Base-by-base conservation (phyloP, 2,329 filamentous ascomycete species). In the Epichloe elymi region DNA sequence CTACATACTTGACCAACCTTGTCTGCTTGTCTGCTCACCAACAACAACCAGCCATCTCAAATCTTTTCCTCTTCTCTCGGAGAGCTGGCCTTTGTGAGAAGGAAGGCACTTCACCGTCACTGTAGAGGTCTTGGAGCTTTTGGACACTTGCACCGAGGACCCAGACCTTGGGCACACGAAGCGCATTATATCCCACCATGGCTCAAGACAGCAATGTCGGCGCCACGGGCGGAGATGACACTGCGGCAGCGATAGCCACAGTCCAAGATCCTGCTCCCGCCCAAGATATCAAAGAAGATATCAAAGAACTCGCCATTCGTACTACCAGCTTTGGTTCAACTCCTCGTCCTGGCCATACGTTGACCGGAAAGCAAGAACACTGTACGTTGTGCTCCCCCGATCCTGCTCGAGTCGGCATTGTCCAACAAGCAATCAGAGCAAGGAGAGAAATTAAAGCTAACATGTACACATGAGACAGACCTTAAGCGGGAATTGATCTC, bases 331-430 rank as follows among this genome's bases (percentile, higher is more conserved):
- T 56, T 54, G 60, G 57, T 51, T 57, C 56, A 37, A 56, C 60
- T n/a, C 63, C 68, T 51, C 66, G 71, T 46, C 63, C 69, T 3
- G 72, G 70, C 41, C 74, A 78, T 54, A 59, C 70, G 5, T 71
- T 98, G 64, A 95, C 90, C 0, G 93, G 93, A 58, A 97, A 96
- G 71, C 91, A 98, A 76, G 93, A 98, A 67, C 93, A 98, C 67
- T 98, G 89, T 95, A 67, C 61, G 83, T 69, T 46, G 42, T 8
- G 14, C 33, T 15, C 15, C 20, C 36, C 19, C 39, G 14, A 39
- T 26, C 19, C 40, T 33, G 45, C 12, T 8, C 20, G 43, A 5
- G 17, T 17, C 41, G 45, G 20, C 30, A 11, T 30, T 11, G 10
- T 23, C 45, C n/a, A 20, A 10, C 15, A 40, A 35, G 35, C 12